phyloP scores from a whole-genome alignment of 257 asterid species.

The Linderniella brevidens region DNA sequence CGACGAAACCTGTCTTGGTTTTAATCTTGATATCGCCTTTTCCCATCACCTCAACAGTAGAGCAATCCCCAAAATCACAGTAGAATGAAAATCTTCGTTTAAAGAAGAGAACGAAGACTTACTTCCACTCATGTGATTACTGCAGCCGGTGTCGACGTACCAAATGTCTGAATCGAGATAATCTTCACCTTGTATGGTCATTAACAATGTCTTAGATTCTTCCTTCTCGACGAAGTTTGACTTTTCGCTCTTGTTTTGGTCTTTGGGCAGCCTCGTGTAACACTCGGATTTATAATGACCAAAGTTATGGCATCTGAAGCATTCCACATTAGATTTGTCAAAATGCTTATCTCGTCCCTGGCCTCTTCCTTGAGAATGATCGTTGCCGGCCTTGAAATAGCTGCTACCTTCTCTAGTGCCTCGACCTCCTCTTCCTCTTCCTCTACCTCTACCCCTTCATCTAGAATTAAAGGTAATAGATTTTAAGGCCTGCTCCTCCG shows the following conservation, averaged over 20 bases:
- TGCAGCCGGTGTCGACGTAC: slow-evolving; percentile 10
- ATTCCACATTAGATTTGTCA: slow-evolving; percentile 5
- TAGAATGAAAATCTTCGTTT: not conserved
- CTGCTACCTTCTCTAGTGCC: not conserved
- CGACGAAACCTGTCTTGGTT: slow-evolving; percentile 1
- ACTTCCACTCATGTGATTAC: slow-evolving; percentile 10
- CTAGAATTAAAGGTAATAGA: not conserved
- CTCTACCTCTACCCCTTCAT: not conserved
- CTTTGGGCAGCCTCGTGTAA: not conserved
- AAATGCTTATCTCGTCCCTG: not conserved
- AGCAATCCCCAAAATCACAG: not conserved
- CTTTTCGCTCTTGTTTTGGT: not conserved
- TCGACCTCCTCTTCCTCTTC: slow-evolving; percentile 6
- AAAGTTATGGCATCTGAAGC: slow-evolving; percentile 5
- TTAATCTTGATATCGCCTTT: slow-evolving; percentile 2
- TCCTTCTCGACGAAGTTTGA: slow-evolving; percentile 1
- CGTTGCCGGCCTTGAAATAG: not conserved
- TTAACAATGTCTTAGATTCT: not conserved
- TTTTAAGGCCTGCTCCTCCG: slow-evolving; percentile 7
- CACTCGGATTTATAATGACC: slow-evolving; percentile 11
- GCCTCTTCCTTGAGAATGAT: not conserved
- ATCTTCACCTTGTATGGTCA: not conserved
- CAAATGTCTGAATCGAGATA: not conserved
- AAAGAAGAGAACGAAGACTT: not conserved
- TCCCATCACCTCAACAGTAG: slow-evolving; percentile 4